Base-by-base conservation (phyloP, 169 alveolate genomes). In the Eimeria falciformis region DNA sequence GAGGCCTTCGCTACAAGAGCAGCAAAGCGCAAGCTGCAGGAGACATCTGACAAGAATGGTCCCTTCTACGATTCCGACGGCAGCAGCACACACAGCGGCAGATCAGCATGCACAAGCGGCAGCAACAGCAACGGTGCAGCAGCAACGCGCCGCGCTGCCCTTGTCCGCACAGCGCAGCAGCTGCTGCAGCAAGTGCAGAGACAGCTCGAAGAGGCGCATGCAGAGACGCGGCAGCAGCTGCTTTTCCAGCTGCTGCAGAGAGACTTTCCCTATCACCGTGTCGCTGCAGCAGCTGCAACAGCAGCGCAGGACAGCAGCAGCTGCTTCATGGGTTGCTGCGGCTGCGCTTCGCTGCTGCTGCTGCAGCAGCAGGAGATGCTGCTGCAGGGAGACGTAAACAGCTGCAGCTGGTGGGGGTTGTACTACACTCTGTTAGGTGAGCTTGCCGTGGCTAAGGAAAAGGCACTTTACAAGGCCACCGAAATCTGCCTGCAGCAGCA, bases 301-400 rank as follows among this genome's bases (percentile, higher is more conserved):
- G 55, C 40, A 2, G 29, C 69, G 33, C 40, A 18, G 6, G 66
- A 40, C 43, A 23, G 27, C 2, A 65, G 46, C 5, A 3, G 45
- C 40, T 14, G 21, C 47, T 33, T 25, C 23, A 21, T 50, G 56
- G 45, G 75, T 33, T 27, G 56, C 23, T 79, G 88, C 88, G 53
- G 53, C 73, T 79, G 88, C 18, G 50, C 88, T 23, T 71, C 88
- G 71, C 73, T 27, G 29, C 68, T 79, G 88, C 88, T 40, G 37
- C 71, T 79, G 47, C 73, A 79, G 71, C 88, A 79, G 73, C 88
- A 79, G 56, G 88, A 79, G 56, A 53, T 53, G 27, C 88, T 79
- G 27, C 46, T 79, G 58, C 69, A 40, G 21, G 88, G 33, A 79
- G 88, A 62, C 47, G 53, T 14, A 43, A 71, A 71, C 53, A 79